These are phyloP conservation scores for Aspergillus niger DNA, from an alignment of 2,329 filamentous ascomycete genomes.

Conservation along the genomic window DNA sequence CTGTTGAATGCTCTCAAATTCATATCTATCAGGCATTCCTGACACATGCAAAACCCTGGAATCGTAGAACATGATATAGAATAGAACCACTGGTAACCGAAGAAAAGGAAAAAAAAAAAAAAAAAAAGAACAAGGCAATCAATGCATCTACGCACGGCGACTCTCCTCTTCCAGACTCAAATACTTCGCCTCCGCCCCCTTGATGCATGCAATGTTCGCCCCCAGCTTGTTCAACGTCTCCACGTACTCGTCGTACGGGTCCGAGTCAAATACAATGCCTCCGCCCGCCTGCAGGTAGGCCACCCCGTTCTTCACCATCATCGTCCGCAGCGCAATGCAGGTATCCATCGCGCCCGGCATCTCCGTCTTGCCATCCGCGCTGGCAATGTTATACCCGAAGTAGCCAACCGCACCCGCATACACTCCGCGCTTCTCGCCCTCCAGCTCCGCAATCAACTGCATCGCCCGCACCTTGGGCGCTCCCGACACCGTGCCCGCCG, in stretches of 20 bases:
- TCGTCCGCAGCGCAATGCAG: conserved; percentile 79
- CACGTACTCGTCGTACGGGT: conserved; percentile 86
- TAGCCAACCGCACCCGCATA: conserved; percentile 97
- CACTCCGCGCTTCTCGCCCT: conserved; percentile 89
- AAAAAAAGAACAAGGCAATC: neutral
- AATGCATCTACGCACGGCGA: neutral
- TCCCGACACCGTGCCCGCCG: conserved; percentile 91
- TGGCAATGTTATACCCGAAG: conserved; percentile 81
- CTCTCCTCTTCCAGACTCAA: conserved; percentile 43
- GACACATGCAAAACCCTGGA: too few relatives aligned
- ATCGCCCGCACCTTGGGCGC: conserved; percentile 96
- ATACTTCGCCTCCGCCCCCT: conserved; percentile 74
- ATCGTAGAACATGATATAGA: neutral
- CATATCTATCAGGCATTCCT: too few relatives aligned
- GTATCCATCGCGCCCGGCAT: conserved; percentile 90
- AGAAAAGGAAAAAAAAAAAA: neutral
- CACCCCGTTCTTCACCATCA: conserved; percentile 88
- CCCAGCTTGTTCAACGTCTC: conserved; percentile 97
- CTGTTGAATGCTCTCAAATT: too few relatives aligned
- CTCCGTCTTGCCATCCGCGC: conserved; percentile 60
- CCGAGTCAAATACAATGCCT: conserved; percentile 92
- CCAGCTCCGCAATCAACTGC: conserved; percentile 93
- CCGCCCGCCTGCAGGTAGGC: conserved; percentile 87
- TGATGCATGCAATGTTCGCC: conserved; percentile 86
- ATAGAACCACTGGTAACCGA: too few relatives aligned